A percentile compares a stretch with the other conserved stretches of the same genome.
Conservation (phyloP, 352 stramenopile genomes). For the Globisporangium polare region DNA sequence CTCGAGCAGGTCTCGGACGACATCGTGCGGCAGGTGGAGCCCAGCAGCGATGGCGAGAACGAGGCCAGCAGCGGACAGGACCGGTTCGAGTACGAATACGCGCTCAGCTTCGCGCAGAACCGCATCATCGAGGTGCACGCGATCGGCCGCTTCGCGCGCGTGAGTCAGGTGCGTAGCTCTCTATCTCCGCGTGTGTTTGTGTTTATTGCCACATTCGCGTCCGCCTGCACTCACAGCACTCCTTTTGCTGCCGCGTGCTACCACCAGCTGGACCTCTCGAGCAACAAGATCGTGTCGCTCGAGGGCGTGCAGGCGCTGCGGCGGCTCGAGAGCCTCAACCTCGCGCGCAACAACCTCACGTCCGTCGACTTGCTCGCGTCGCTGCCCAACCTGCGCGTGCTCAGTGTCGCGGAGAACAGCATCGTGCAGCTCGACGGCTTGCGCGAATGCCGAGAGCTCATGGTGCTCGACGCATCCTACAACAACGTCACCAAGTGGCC, state of each 20-base stretch:
- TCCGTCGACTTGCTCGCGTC: slow-evolving; percentile 34
- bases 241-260: not conserved
- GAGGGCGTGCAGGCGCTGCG: slow-evolving; percentile 48
- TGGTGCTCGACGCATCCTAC: slow-evolving; percentile 51
- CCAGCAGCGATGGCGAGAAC: not conserved
- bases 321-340: slow-evolving; percentile 40
- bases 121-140: slow-evolving; percentile 33
- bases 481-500: slow-evolving; percentile 63
- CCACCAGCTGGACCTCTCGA: slow-evolving; percentile 53
- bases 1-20: slow-evolving; percentile 46
- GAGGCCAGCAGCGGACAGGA: not conserved
- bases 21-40: slow-evolving; percentile 38
- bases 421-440: slow-evolving; percentile 44
- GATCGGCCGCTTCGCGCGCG: slow-evolving; percentile 41
- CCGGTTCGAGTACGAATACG: slow-evolving; percentile 29
- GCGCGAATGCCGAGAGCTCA: slow-evolving; percentile 24
- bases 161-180: slow-evolving; percentile 30
- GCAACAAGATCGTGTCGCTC: slow-evolving; percentile 47
- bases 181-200: too few relatives aligned
- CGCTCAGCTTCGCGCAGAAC: slow-evolving; percentile 50
- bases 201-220: not conserved
- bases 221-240: not conserved
- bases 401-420: slow-evolving; percentile 57
- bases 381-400: slow-evolving; percentile 35
- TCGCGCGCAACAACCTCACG: slow-evolving; percentile 47